These are phyloP conservation scores for Apophysomyces trapeziformis DNA, from an alignment of 371 early-diverging fungal genomes.

Conservation along the genomic window DNA sequence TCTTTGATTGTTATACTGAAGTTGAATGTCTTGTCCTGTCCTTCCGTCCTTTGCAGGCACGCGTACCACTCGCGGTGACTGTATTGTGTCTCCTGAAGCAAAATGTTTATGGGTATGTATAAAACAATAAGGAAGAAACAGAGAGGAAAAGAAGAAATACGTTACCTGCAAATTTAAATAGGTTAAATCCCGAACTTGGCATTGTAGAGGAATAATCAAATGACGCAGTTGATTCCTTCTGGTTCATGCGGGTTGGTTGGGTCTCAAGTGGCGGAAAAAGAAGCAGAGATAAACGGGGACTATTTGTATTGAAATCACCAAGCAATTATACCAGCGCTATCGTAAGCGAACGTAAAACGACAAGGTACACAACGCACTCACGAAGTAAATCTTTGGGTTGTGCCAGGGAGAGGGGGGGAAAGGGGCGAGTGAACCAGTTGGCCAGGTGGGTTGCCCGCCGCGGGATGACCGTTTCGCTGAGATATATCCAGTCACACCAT, in stretches of 20 bases:
- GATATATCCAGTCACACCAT: too few relatives aligned
- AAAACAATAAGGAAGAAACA: background rate
- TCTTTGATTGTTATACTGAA: constrained; percentile 89
- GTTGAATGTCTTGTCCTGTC: constrained; percentile 80
- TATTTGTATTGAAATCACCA: background rate
- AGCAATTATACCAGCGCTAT: background rate
- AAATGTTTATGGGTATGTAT: background rate
- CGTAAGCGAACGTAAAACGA: background rate
- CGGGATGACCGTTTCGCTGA: background rate
- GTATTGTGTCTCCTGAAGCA: constrained; percentile 16
- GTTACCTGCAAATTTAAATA: constrained; percentile 5
- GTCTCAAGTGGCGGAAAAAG: background rate
- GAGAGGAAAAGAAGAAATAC: too few relatives aligned
- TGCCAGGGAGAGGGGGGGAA: background rate
- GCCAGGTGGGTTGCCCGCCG: background rate
- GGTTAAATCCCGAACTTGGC: constrained; percentile 1
- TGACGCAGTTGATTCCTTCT: constrained; percentile 7
- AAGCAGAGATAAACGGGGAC: background rate
- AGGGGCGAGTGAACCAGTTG: background rate
- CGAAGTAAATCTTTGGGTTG: background rate
- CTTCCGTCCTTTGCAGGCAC: constrained; percentile 82
- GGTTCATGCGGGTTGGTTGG: constrained; percentile 5
- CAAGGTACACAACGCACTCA: too few relatives aligned
- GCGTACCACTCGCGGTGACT: constrained; percentile 21
- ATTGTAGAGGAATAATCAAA: constrained; percentile 1